Evolutionary conservation across 2,329 filamentous ascomycete genomes (phyloP).

Genomic region (Cercospora sojina): DNA sequence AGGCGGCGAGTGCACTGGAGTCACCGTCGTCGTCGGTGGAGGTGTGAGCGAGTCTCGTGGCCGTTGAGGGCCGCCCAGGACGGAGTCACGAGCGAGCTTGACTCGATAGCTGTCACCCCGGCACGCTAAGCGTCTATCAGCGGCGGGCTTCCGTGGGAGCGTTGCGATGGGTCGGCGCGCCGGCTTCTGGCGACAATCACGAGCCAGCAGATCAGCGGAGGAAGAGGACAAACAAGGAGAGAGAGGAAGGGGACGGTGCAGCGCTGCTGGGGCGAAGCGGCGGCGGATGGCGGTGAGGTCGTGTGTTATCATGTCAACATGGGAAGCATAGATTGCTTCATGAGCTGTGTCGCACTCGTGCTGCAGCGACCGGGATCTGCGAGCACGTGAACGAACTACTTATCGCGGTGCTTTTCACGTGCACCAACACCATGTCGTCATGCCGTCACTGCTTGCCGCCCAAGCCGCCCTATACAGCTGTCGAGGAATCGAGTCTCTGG

Average conservation of each 20-base stretch:
- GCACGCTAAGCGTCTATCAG: background rate
- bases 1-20: background rate
- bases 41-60: conserved; percentile 11
- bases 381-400: background rate
- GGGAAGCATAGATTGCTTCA: background rate
- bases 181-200: background rate
- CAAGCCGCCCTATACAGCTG: background rate
- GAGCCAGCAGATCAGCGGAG: background rate
- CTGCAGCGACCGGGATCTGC: background rate
- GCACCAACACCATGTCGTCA: background rate
- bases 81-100: conserved; percentile 17
- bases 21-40: background rate
- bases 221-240: background rate
- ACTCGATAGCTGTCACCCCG: conserved; percentile 13
- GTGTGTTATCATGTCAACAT: background rate
- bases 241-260: background rate
- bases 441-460: background rate
- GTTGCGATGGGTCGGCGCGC: background rate
- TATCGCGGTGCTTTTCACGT: background rate
- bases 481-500: background rate
- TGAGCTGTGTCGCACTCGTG: conserved; percentile 1
- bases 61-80: conserved; percentile 13
- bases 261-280: background rate
- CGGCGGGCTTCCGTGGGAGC: background rate
- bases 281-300: background rate